These are phyloP conservation scores for Xylaria sp. DNA, from an alignment of 2,329 filamentous ascomycete genomes.

Conservation along the genomic window DNA sequence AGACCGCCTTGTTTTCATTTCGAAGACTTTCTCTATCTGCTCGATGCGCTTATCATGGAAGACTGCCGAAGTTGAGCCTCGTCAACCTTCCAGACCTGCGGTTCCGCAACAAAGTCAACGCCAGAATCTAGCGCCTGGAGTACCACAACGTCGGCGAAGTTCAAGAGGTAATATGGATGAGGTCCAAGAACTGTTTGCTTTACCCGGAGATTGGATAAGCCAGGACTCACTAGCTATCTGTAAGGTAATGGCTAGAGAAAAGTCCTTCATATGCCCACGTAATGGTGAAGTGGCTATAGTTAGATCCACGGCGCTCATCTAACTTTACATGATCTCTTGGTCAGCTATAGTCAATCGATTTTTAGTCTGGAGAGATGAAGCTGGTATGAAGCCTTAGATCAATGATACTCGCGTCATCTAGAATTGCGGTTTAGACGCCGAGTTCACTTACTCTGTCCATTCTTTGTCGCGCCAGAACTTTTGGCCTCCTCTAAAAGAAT, in stretches of 20 bases:
- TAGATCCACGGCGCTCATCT: background rate
- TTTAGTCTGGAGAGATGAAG: too few species aligned
- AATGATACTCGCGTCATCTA: too few species aligned
- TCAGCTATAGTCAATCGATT: too few species aligned
- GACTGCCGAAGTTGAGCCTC: background rate
- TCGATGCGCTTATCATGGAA: background rate
- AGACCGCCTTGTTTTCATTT: background rate
- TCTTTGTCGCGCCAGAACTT: constrained; percentile 47
- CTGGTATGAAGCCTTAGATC: too few species aligned
- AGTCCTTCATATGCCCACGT: background rate
- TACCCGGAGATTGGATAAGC: background rate
- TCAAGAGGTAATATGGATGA: background rate
- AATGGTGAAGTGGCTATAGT: background rate
- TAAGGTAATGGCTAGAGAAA: background rate
- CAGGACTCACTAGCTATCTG: background rate
- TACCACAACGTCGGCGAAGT: background rate
- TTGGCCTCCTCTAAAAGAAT: constrained; percentile 48
- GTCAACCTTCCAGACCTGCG: background rate
- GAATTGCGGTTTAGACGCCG: constrained; percentile 14
- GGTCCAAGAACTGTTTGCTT: background rate
- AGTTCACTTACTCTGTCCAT: constrained; percentile 43
- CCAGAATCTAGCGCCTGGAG: background rate
- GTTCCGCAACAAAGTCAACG: background rate
- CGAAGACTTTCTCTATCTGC: background rate
- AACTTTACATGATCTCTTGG: background rate